Evolutionary conservation across 441 rosid species (phyloP), one percentile per base, ranked within the genome.

Genomic region (Corymbia citriodora): DNA sequence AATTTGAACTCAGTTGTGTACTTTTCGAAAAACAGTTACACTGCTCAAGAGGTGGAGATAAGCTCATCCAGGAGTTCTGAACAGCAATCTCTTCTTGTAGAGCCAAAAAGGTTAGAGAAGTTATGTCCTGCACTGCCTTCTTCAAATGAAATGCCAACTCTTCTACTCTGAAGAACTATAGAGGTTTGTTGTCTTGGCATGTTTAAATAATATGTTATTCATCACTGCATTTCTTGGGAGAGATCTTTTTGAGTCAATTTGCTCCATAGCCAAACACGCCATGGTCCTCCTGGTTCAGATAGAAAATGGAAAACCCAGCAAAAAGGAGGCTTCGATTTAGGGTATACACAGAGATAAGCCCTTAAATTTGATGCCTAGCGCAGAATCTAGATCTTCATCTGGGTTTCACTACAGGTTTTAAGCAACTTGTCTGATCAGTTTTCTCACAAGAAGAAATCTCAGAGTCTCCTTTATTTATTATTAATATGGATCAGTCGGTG

Each of bases 31-130:
- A 53, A 53, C 88, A 87, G 88, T 61, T 87, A 40, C 91, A 87
- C 92, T 89, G 95, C 95, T 63, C 92, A 92, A 19, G 99, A 96
- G 89, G 59, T 93, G 91, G 97, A 95, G 89, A 88, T 50, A 88
- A 95, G 93, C 90, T 92, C 95, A 85, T 91, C 93, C 29, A 92
- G 89, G 93, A 92, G 89, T 72, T 92, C 90, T 13, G 94, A 95
- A 90, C 94, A 93, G 89, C 97, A 94, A 89, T 50, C 92, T 87
- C 95, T 94, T 93, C 94, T 95, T 83, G 91, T 94, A 90, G 95
- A 95, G 59, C 92, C 97, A 55, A 94, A 93, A 94, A 94, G 97
- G 98, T 94, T 89, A 91, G 92, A 48, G 50, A 72, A 86, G 85
- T 79, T 79, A 11, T 79, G 52, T 79, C n/a, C 85, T 40, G 85